Conservation (phyloP, 2,329 filamentous ascomycete genomes). For the Calonectria leucothoes region DNA sequence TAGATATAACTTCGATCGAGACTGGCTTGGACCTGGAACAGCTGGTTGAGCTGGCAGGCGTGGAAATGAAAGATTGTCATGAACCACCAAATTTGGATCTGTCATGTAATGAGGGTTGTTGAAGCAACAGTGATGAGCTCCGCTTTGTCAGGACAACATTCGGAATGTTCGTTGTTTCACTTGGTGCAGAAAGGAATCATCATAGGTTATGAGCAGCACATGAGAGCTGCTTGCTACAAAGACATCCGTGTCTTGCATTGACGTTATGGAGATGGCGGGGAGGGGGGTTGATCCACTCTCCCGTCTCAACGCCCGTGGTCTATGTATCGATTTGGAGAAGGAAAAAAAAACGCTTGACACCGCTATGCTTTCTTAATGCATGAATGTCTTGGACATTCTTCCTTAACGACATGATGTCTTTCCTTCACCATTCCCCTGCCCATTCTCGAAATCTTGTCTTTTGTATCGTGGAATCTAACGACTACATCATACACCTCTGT, state of each 20-base stretch:
- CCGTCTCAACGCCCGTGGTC: slow-evolving; percentile 2
- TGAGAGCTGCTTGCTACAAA: not conserved
- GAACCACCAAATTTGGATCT: slow-evolving; percentile 5
- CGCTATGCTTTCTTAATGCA: slow-evolving; percentile 1
- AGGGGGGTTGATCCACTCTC: not conserved
- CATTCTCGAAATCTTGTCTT: not conserved
- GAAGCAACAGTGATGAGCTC: not conserved
- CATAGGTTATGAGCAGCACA: not conserved
- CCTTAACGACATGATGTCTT: not conserved
- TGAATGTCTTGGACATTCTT: not conserved
- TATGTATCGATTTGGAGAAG: slow-evolving; percentile 7
- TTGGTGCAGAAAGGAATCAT: not conserved
- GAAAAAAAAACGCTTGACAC: not conserved
- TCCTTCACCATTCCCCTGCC: not conserved
- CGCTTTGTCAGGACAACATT: not conserved
- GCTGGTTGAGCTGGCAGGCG: slow-evolving; percentile 31
- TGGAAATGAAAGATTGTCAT: slow-evolving; percentile 29
- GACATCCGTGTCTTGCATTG: slow-evolving; percentile 13
- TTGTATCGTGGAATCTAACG: slow-evolving; percentile 17
- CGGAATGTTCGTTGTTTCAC: not conserved
- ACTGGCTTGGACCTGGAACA: slow-evolving; percentile 25
- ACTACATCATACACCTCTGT: slow-evolving; percentile 2
- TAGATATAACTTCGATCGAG: slow-evolving; percentile 39
- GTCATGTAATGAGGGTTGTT: not conserved
- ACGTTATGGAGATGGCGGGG: not conserved